Evolutionary conservation across 768 basidiomycete species (phyloP).

Genomic region (Rubroboletus pulcherrimus): DNA sequence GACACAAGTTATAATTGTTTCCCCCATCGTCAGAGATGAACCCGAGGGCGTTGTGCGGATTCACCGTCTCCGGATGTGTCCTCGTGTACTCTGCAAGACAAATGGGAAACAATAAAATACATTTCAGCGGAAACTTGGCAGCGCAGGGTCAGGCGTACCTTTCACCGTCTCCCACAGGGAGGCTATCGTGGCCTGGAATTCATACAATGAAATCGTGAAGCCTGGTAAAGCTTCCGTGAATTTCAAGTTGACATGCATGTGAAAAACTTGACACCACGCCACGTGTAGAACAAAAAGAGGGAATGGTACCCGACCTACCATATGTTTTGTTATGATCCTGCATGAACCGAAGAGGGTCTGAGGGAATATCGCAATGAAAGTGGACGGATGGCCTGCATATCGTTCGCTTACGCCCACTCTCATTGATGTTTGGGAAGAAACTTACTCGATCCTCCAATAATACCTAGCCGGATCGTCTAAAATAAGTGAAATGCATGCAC

Average conservation of each 20-base stretch:
- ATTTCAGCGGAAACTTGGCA: conserved; percentile 27
- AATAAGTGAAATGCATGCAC: background rate
- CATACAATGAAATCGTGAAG: conserved; percentile 61
- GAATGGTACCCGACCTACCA: conserved; percentile 28
- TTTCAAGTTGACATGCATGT: background rate
- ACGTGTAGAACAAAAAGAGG: background rate
- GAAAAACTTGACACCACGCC: background rate
- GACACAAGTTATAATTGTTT: conserved; percentile 58
- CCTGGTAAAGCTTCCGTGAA: conserved; percentile 27
- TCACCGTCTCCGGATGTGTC: conserved; percentile 47
- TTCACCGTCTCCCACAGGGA: conserved; percentile 62
- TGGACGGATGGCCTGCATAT: conserved; percentile 44
- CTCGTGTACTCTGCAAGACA: conserved; percentile 22
- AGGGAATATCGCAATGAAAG: conserved; percentile 50
- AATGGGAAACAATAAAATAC: background rate
- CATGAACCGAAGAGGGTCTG: conserved; percentile 56
- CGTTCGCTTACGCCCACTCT: conserved; percentile 22
- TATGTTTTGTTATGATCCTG: conserved; percentile 51
- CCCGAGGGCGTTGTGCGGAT: conserved; percentile 50
- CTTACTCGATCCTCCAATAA: conserved; percentile 31
- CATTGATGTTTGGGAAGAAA: conserved; percentile 31
- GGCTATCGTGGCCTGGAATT: conserved; percentile 60
- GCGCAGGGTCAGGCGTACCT: conserved; percentile 37
- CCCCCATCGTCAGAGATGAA: conserved; percentile 69
- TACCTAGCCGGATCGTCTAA: conserved; percentile 12